These are phyloP conservation scores for Aethionema arabicum DNA, from an alignment of 345 rosid genomes.

Conservation along the genomic window DNA sequence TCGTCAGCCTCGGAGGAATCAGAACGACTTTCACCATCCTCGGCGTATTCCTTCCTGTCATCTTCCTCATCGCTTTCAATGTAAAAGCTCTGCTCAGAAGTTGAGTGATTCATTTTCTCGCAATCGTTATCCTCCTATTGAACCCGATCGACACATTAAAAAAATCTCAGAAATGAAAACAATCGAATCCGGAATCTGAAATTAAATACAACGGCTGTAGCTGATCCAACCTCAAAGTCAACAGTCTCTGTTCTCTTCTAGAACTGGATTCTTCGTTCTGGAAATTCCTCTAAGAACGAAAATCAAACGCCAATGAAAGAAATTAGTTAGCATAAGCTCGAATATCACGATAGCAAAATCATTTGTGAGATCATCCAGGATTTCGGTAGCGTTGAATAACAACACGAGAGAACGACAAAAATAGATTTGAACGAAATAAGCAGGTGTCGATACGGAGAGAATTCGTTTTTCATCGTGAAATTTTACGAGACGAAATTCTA, in stretches of 20 bases:
- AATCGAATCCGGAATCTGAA: neutral
- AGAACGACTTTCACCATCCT: slow-evolving; percentile 49
- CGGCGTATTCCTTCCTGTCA: slow-evolving; percentile 46
- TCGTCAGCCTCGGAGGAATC: slow-evolving; percentile 57
- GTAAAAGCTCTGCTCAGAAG: slow-evolving; percentile 83
- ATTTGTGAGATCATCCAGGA: slow-evolving; percentile 23
- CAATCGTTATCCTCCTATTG: neutral
- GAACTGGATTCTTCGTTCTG: slow-evolving; percentile 12
- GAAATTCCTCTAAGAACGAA: no score
- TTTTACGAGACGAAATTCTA: neutral
- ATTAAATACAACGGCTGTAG: neutral
- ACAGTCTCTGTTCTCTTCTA: slow-evolving; percentile 29
- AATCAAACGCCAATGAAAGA: neutral
- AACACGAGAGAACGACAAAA: neutral
- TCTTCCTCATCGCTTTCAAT: slow-evolving; percentile 90
- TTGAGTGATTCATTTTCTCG: slow-evolving; percentile 73
- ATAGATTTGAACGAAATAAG: slow-evolving; percentile 6
- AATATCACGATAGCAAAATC: slow-evolving; percentile 4
- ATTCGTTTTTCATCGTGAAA: neutral
- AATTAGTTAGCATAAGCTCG: slow-evolving; percentile 5
- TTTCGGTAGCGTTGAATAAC: neutral
- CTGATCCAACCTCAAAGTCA: slow-evolving; percentile 26
- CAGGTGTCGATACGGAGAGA: neutral
- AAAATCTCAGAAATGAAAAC: slow-evolving; percentile 13
- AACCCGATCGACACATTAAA: slow-evolving; percentile 5